These are phyloP conservation scores for Boehmeria nivea DNA, from an alignment of 306 rosid genomes.

Conservation along the genomic window DNA sequence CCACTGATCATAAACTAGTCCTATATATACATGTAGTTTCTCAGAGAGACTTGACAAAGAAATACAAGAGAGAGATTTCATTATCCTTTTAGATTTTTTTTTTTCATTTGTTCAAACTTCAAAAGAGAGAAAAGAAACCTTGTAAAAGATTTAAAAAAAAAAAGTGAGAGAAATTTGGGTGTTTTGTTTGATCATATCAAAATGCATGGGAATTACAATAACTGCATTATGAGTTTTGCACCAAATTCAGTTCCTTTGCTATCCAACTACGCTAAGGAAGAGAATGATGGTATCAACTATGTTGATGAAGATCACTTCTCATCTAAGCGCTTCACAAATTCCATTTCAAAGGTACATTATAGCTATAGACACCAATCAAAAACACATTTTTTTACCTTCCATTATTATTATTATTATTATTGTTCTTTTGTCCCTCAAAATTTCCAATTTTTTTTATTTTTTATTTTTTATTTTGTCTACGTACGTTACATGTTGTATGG, in stretches of 20 bases:
- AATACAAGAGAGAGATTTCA: too few species aligned
- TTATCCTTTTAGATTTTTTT: background rate
- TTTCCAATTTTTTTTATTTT: too few species aligned
- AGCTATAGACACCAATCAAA: too few species aligned
- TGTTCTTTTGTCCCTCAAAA: too few species aligned
- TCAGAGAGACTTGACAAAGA: too few species aligned
- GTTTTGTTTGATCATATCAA: background rate
- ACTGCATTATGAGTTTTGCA: background rate
- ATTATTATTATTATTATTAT: too few species aligned
- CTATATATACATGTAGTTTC: background rate
- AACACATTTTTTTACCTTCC: too few species aligned
- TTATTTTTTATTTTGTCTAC: too few species aligned
- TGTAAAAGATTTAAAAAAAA: too few species aligned
- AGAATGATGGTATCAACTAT: background rate
- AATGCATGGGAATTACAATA: slow-evolving; percentile 8
- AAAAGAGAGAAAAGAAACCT: background rate
- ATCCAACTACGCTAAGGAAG: background rate
- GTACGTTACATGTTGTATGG: too few species aligned
- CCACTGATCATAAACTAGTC: too few species aligned
- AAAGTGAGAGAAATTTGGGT: too few species aligned
- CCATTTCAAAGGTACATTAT: slow-evolving; percentile 11
- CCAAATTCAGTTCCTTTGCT: slow-evolving; percentile 9
- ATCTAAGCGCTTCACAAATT: background rate
- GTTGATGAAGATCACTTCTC: background rate
- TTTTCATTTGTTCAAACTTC: background rate